Evolutionary conservation across 2,329 filamentous ascomycete genomes (phyloP), one percentile per base, ranked within the genome.

Genomic region (Colletotrichum graminicola): DNA sequence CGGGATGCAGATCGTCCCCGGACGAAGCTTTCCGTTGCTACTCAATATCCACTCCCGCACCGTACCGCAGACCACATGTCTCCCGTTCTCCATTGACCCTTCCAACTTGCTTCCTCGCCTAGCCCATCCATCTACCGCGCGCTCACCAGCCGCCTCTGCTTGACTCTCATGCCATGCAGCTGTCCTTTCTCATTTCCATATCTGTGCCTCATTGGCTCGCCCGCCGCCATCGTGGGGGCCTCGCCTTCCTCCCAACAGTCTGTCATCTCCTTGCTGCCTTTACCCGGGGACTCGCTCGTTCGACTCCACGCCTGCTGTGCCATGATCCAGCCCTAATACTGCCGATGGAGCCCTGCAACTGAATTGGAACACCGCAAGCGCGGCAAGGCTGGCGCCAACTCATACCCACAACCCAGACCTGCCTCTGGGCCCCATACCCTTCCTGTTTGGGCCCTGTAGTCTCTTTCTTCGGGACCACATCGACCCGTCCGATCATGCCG

Each of bases 311-410:
- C 26, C 60, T 70, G 56, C 32, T 47, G 61, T 72, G 66, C 54
- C 64, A 71, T 57, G 51, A 57, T 59, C 52, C 64, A 71, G 57
- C 68, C 51, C 52, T 71, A 67, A 47, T 16, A 29, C 55, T 43
- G 49, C 32, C 32, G 65, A 60, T 54, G 54, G 36, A 49, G 64
- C 36, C 41, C 47, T 60, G n/a, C 65, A 55, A 23, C 66, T 4
- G 29, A 69, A 47, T 51, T 54, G 47, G 41, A 56, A 23, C 47
- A 21, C 34, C 39, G 26, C 60, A 29, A 62, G 45, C 61, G 66
- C 61, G 62, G 62, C 49, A 79, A 76, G 78, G 78, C 78, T 80
- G 79, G 79, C 79, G 79, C 75, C 76, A 80, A 79, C 75, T 77
- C 77, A 78, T 73, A 78, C 78, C 70, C 70, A 66, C 80, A 77